phyloP scores from a whole-genome alignment of 2,329 filamentous ascomycete genomes.

The Pseudogymnoascus sp. region DNA sequence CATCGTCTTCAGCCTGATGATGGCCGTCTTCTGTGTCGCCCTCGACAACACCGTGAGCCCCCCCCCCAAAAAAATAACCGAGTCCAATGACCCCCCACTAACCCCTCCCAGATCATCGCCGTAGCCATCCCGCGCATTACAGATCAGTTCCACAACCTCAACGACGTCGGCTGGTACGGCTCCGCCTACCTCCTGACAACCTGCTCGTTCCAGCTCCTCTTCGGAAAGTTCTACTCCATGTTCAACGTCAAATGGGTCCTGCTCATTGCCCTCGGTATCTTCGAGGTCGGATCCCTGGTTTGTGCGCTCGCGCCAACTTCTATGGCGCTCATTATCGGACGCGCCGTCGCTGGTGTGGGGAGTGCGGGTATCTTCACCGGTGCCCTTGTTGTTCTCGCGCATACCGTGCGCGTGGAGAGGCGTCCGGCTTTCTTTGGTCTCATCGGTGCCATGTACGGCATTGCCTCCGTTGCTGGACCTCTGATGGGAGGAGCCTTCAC shows the following conservation, averaged over 20 bases:
- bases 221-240: slow-evolving; percentile 23
- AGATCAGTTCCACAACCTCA: slow-evolving; percentile 20
- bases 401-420: slow-evolving; percentile 20
- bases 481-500: slow-evolving; percentile 36
- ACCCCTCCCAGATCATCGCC: slow-evolving; percentile 17
- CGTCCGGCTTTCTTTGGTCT: slow-evolving; percentile 18
- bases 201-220: slow-evolving; percentile 20
- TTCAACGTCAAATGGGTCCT: slow-evolving; percentile 26
- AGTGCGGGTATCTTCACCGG: slow-evolving; percentile 26
- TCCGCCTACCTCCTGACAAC: slow-evolving; percentile 30
- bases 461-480: slow-evolving; percentile 25
- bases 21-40: slow-evolving; percentile 39
- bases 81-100: no score
- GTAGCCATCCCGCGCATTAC: slow-evolving; percentile 19
- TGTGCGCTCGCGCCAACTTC: slow-evolving; percentile 25
- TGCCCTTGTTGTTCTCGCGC: slow-evolving; percentile 23
- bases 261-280: slow-evolving; percentile 22
- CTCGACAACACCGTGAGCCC: slow-evolving; percentile 30
- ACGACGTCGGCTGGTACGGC: slow-evolving; percentile 32
- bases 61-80: no score
- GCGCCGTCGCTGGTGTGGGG: slow-evolving; percentile 27
- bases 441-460: slow-evolving; percentile 21
- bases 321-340: slow-evolving; percentile 26
- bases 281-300: slow-evolving; percentile 27
- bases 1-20: slow-evolving; percentile 36